Evolutionary conservation across 768 basidiomycete genomes (phyloP).

Genomic region (Boletellus ananas): DNA sequence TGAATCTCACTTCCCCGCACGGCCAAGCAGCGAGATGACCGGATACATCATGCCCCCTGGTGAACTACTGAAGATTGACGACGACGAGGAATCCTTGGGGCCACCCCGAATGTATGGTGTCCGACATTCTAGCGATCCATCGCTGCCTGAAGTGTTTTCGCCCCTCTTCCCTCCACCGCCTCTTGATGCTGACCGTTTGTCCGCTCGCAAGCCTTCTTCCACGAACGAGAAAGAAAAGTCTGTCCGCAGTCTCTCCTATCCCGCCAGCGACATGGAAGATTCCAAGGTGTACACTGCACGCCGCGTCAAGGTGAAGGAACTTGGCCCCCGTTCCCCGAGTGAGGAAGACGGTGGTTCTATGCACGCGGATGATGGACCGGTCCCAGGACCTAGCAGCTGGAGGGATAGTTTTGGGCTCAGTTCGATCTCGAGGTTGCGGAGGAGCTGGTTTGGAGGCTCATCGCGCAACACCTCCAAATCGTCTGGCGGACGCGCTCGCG

Average conservation of each 20-base stretch:
- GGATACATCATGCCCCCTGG: conserved; percentile 37
- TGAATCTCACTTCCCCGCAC: conserved; percentile 19
- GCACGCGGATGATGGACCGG: conserved; percentile 14
- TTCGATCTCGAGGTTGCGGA: conserved; percentile 46
- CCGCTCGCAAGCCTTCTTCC: conserved; percentile 22
- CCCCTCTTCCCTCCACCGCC: conserved; percentile 40
- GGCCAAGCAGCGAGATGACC: conserved; percentile 30
- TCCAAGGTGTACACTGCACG: conserved; percentile 34
- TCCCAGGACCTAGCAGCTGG: conserved; percentile 32
- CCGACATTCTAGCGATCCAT: conserved; percentile 19
- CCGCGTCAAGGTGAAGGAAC: conserved; percentile 38
- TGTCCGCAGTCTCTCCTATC: conserved; percentile 30
- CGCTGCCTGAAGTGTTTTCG: conserved; percentile 26
- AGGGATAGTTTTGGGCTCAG: conserved; percentile 42
- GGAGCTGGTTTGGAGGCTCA: conserved; percentile 54
- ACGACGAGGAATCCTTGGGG: conserved; percentile 27
- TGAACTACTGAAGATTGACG: conserved; percentile 33
- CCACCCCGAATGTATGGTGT: conserved; percentile 30
- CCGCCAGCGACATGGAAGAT: conserved; percentile 31
- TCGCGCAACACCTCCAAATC: conserved; percentile 31
- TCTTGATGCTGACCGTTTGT: conserved; percentile 31
- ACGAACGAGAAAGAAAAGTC: conserved; percentile 34
- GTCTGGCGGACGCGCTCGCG: conserved; percentile 20
- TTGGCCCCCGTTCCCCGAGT: conserved; percentile 23
- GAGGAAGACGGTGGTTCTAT: conserved; percentile 16